These are phyloP conservation scores for Penicillium sp. DNA, from an alignment of 2,329 filamentous ascomycete genomes.

Conservation along the genomic window DNA sequence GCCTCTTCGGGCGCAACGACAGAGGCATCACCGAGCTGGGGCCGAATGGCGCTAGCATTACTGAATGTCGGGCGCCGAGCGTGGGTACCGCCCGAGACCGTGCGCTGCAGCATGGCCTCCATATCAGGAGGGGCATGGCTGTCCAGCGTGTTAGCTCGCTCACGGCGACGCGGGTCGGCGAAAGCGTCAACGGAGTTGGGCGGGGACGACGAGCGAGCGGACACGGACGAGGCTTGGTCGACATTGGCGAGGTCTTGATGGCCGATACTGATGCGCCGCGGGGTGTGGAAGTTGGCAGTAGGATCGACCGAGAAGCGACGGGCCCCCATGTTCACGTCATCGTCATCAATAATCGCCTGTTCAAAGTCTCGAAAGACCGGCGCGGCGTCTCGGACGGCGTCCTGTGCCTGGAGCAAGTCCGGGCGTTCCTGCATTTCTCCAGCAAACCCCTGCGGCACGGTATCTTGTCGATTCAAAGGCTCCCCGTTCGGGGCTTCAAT, in stretches of 20 bases:
- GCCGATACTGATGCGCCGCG: slow-evolving; percentile 33
- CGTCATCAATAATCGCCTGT: slow-evolving; percentile 65
- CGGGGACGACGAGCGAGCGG: slow-evolving; percentile 70
- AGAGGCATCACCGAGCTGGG: slow-evolving; percentile 33
- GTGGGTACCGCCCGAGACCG: slow-evolving; percentile 65
- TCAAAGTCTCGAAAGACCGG: slow-evolving; percentile 75
- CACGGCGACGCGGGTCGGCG: slow-evolving; percentile 79
- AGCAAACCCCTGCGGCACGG: slow-evolving; percentile 46
- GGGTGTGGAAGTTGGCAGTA: slow-evolving; percentile 33
- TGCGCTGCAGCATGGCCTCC: slow-evolving; percentile 61
- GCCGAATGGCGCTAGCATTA: slow-evolving; percentile 56
- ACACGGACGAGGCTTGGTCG: slow-evolving; percentile 49
- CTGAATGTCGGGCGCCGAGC: slow-evolving; percentile 57
- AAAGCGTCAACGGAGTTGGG: slow-evolving; percentile 98
- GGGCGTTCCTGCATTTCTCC: slow-evolving; percentile 48
- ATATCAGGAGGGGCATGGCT: slow-evolving; percentile 54
- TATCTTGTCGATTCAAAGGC: slow-evolving; percentile 33
- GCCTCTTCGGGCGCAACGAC: slow-evolving; percentile 56
- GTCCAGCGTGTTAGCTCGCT: slow-evolving; percentile 65
- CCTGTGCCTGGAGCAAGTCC: slow-evolving; percentile 46
- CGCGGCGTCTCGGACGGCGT: slow-evolving; percentile 41
- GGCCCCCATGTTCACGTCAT: slow-evolving; percentile 33
- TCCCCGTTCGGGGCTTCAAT: slow-evolving; percentile 38
- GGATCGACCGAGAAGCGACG: slow-evolving; percentile 43
- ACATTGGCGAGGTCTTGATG: slow-evolving; percentile 38